Percentiles rank a stretch among this genome's conserved stretches.
phyloP scores from a whole-genome alignment of 768 basidiomycete genomes.

The Rhodotorula graminis region DNA sequence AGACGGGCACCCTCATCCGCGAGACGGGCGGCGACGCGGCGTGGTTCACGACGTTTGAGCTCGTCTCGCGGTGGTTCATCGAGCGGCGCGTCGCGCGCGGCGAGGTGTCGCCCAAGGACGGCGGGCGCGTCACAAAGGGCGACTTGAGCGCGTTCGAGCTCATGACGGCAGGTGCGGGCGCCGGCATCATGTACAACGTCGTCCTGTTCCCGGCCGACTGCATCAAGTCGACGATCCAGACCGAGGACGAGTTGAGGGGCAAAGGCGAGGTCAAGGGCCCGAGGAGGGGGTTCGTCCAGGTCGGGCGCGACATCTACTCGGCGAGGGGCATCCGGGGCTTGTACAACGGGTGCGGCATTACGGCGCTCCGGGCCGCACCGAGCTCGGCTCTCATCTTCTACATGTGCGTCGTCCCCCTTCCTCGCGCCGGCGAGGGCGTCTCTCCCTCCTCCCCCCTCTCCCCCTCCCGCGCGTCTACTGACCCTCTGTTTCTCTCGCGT shows the following conservation, averaged over 20 bases:
- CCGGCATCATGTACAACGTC: constrained; percentile 78
- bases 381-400: constrained; percentile 89
- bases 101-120: constrained; percentile 2
- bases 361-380: constrained; percentile 74
- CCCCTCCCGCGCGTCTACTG: neutral
- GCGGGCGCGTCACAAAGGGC: constrained; percentile 46
- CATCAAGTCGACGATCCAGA: constrained; percentile 91
- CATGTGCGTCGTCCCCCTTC: constrained; percentile 54
- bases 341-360: constrained; percentile 91
- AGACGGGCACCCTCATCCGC: constrained; percentile 84
- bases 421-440: too few species aligned
- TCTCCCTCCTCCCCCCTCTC: too few species aligned
- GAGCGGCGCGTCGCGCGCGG: constrained; percentile 45
- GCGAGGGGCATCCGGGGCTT: constrained; percentile 73
- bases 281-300: constrained; percentile 50
- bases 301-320: constrained; percentile 65
- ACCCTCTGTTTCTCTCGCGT: neutral
- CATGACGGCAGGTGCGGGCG: constrained; percentile 76
- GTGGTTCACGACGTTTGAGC: constrained; percentile 88
- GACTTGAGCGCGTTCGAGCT: constrained; percentile 71
- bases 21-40: constrained; percentile 86
- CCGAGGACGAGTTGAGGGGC: constrained; percentile 71
- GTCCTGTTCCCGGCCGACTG: constrained; percentile 94
- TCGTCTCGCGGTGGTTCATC: constrained; percentile 61
- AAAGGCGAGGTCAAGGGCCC: constrained; percentile 26